Conservation (phyloP, 495 filamentous ascomycete genomes). For the Xylaria intraflava region DNA sequence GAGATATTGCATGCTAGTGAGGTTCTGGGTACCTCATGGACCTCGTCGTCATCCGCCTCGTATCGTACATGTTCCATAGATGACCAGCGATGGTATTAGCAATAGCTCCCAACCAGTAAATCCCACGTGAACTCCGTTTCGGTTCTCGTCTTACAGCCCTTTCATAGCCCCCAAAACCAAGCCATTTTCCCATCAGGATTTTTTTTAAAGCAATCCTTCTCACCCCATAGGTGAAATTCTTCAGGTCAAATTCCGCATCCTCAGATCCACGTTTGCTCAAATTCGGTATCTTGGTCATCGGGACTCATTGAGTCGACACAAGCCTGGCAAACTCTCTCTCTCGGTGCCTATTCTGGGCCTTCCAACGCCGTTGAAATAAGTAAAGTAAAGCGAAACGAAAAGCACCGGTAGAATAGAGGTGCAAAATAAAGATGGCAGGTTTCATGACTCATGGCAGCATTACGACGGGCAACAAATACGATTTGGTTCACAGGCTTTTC, state of each 20-base stretch:
- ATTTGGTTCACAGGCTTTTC: background rate
- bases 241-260: background rate
- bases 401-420: background rate
- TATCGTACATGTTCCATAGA: constrained; percentile 3
- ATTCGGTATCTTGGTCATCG: background rate
- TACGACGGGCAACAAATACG: background rate
- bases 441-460: background rate
- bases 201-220: background rate
- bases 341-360: background rate
- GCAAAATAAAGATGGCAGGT: background rate
- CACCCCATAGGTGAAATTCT: background rate
- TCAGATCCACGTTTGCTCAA: background rate
- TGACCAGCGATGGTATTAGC: background rate
- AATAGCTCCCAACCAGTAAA: background rate
- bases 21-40: background rate
- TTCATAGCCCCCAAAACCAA: background rate
- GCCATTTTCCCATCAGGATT: background rate
- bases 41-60: background rate
- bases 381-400: background rate
- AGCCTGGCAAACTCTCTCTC: background rate
- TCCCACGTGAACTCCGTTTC: background rate
- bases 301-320: background rate
- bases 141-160: background rate
- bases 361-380: background rate
- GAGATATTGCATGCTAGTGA: background rate